These are phyloP conservation scores for Calycina herbarum DNA, from an alignment of 2,329 filamentous ascomycete genomes.

Conservation along the genomic window DNA sequence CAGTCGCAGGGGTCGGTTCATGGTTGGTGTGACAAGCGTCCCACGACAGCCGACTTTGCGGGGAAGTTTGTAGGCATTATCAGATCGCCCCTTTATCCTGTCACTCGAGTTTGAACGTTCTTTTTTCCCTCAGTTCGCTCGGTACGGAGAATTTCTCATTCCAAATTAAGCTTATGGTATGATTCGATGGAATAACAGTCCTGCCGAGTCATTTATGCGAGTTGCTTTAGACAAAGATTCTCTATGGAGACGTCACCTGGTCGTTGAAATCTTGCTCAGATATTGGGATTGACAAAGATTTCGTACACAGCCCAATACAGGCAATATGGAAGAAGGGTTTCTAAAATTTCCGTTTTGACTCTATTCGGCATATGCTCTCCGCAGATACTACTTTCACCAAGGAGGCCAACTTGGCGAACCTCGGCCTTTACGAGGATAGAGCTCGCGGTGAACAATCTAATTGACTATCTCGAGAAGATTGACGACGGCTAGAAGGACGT, in stretches of 20 bases:
- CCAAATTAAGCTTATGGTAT: slow-evolving; percentile 6
- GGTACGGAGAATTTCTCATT: not conserved
- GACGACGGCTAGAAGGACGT: slow-evolving; percentile 19
- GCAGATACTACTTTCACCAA: slow-evolving; percentile 1
- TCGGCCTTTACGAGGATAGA: not conserved
- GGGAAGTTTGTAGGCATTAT: slow-evolving; percentile 7
- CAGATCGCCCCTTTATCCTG: slow-evolving; percentile 13
- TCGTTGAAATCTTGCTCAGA: slow-evolving; percentile 6
- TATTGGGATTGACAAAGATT: not conserved
- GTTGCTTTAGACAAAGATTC: not conserved
- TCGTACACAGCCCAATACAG: slow-evolving; percentile 10
- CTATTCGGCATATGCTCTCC: slow-evolving; percentile 11
- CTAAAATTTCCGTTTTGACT: not conserved
- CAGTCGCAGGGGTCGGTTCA: not conserved
- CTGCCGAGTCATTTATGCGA: not conserved
- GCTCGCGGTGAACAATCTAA: not conserved
- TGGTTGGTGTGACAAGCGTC: not conserved
- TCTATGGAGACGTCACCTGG: slow-evolving; percentile 15
- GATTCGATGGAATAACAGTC: slow-evolving; percentile 12
- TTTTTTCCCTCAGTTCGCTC: not conserved
- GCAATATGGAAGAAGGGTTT: slow-evolving; percentile 17
- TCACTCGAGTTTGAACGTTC: not conserved
- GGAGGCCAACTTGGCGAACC: not conserved
- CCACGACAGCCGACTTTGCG: slow-evolving; percentile 6
- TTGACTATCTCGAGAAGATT: slow-evolving; percentile 6